Evolutionary conservation across 352 stramenopile genomes (phyloP).

Genomic region (Pythium brachiatum): DNA sequence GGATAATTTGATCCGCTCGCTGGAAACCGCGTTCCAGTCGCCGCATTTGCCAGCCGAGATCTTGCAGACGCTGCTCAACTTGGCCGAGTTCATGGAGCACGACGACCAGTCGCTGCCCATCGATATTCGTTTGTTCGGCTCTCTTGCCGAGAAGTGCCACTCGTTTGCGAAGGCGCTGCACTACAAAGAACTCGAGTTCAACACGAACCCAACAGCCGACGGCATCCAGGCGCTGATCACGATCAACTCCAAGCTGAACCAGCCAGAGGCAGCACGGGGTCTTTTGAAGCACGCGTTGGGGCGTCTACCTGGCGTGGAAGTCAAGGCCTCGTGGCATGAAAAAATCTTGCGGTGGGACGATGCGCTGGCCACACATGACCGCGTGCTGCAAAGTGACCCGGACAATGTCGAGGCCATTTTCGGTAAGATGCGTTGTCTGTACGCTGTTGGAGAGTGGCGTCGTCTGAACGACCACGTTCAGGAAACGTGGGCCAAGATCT

Average conservation of each 20-base stretch:
- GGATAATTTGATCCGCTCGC: slow-evolving; percentile 91
- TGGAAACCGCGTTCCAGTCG: slow-evolving; percentile 95
- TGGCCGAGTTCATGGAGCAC: slow-evolving; percentile 99
- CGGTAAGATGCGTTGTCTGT: slow-evolving; percentile 98
- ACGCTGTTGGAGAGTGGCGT: slow-evolving; percentile 97
- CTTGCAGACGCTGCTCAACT: slow-evolving; percentile 96
- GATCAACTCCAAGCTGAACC: slow-evolving; percentile 98
- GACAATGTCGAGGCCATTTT: slow-evolving; percentile 96
- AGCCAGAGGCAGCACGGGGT: slow-evolving; percentile 97
- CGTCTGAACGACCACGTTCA: slow-evolving; percentile 93
- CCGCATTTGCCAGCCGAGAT: slow-evolving; percentile 96
- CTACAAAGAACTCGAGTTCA: slow-evolving; percentile 99
- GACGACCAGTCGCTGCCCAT: slow-evolving; percentile 97
- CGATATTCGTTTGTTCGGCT: slow-evolving; percentile 95
- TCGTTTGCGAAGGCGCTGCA: slow-evolving; percentile 98
- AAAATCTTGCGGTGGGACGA: slow-evolving; percentile 98
- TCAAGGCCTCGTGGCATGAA: slow-evolving; percentile 97
- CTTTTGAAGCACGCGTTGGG: slow-evolving; percentile 94
- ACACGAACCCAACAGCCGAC: slow-evolving; percentile 84
- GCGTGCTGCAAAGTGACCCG: slow-evolving; percentile 56
- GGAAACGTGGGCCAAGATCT: slow-evolving; percentile 85
- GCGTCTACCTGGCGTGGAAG: slow-evolving; percentile 71
- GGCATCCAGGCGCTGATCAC: slow-evolving; percentile 98
- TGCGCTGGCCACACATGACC: slow-evolving; percentile 93
- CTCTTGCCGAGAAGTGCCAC: slow-evolving; percentile 97